Evolutionary conservation across 116 monocot genomes (phyloP).

Genomic region (Trichopus zeylanicus): DNA sequence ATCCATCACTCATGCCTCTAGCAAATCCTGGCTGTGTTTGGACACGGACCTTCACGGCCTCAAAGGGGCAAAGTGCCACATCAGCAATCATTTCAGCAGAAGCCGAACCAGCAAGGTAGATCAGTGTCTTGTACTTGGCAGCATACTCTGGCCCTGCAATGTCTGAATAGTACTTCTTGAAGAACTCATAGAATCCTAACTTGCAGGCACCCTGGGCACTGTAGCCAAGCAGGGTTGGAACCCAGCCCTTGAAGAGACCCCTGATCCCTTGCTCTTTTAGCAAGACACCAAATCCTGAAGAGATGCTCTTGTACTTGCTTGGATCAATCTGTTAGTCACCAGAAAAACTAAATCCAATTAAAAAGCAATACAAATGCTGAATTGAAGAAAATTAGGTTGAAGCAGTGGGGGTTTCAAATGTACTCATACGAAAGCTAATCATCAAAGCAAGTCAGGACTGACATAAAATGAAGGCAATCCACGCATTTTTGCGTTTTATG

Average conservation of each 20-base stretch:
- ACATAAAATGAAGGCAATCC: no score
- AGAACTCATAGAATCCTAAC: conserved; percentile 79
- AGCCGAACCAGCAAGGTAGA: conserved; percentile 56
- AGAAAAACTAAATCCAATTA: neutral
- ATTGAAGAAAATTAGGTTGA: neutral
- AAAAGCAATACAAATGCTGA: neutral
- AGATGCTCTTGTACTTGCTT: conserved; percentile 57
- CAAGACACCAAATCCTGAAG: conserved; percentile 54
- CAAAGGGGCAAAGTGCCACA: conserved; percentile 53
- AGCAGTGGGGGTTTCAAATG: no score
- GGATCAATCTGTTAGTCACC: conserved; percentile 53
- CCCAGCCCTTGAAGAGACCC: conserved; percentile 82
- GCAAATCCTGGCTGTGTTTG: conserved; percentile 58
- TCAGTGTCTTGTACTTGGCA: conserved; percentile 56
- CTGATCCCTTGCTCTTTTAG: conserved; percentile 59
- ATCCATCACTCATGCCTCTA: conserved; percentile 36
- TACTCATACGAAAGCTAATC: no score
- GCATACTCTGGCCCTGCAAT: conserved; percentile 63
- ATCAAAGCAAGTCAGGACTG: no score
- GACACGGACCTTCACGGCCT: conserved; percentile 57
- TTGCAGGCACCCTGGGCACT: conserved; percentile 75
- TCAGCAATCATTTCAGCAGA: conserved; percentile 52
- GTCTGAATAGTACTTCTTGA: conserved; percentile 77
- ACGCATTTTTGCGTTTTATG: no score
- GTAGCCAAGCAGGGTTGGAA: conserved; percentile 66